These are phyloP conservation scores for Diplocarpon mali DNA, from an alignment of 2,329 filamentous ascomycete species.

Conservation along the genomic window DNA sequence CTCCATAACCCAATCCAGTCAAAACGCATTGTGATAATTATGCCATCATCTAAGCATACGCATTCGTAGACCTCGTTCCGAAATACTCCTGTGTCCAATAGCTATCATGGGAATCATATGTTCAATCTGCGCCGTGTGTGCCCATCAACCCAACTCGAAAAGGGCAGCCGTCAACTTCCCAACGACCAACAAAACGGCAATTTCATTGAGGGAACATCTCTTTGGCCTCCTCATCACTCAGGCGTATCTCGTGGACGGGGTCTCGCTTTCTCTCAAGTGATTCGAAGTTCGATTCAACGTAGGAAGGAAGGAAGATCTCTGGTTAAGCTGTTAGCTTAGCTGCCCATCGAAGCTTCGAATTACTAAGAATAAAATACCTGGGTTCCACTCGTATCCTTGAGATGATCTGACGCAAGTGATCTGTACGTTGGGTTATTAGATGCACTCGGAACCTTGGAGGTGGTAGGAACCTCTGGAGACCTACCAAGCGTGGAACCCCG, in stretches of 20 bases:
- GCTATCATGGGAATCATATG: constrained; percentile 23
- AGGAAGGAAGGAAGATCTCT: constrained; percentile 76
- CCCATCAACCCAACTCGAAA: constrained; percentile 10
- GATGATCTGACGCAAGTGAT: constrained; percentile 71
- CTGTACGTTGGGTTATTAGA: constrained; percentile 31
- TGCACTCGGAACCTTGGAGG: background rate
- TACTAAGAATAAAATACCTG: constrained; percentile 37
- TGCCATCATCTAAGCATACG: constrained; percentile 14
- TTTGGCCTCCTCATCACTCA: constrained; percentile 67
- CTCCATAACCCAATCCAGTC: constrained; percentile 11
- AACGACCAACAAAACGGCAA: constrained; percentile 12
- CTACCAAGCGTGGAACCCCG: constrained; percentile 59
- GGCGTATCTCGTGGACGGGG: constrained; percentile 64
- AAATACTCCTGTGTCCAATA: constrained; percentile 21
- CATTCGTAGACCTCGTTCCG: constrained; percentile 7
- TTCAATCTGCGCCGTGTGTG: constrained; percentile 22
- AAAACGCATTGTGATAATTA: constrained; percentile 9
- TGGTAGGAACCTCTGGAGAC: constrained; percentile 22
- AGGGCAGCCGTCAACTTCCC: constrained; percentile 7
- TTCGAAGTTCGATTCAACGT: constrained; percentile 62
- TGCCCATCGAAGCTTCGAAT: background rate
- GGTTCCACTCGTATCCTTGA: constrained; percentile 77
- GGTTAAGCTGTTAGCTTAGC: constrained; percentile 3
- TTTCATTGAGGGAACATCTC: constrained; percentile 54
- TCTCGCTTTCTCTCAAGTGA: constrained; percentile 67